Conservation (phyloP, 768 basidiomycete species). For the Naganishia antarctica region DNA sequence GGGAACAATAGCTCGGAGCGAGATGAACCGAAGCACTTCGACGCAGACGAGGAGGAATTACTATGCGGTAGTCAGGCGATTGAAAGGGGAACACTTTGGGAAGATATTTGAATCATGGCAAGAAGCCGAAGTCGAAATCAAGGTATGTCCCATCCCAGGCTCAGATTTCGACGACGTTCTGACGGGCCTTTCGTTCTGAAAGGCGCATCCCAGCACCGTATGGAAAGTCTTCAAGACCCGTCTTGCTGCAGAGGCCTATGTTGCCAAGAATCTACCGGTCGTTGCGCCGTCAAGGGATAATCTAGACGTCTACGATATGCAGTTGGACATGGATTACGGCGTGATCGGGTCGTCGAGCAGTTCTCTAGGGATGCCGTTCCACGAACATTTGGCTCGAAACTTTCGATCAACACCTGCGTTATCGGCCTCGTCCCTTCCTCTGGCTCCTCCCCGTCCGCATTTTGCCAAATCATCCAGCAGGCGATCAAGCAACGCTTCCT, state of each 20-base stretch:
- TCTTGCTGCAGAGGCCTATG: constrained; percentile 43
- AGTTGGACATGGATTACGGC: constrained; percentile 14
- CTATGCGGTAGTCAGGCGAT: constrained; percentile 32
- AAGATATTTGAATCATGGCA: constrained; percentile 38
- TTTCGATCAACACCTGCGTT: constrained; percentile 39
- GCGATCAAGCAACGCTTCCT: constrained; percentile 36
- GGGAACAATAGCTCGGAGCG: not conserved
- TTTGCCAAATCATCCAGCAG: constrained; percentile 26
- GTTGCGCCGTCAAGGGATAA: constrained; percentile 2
- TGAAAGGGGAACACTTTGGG: constrained; percentile 34
- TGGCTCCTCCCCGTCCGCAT: constrained; percentile 30
- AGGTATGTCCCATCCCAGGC: constrained; percentile 34
- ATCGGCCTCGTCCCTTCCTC: constrained; percentile 30
- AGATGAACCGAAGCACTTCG: not conserved
- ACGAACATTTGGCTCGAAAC: constrained; percentile 43
- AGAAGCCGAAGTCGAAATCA: constrained; percentile 38
- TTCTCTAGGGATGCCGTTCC: constrained; percentile 35
- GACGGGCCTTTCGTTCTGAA: constrained; percentile 8
- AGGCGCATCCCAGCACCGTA: constrained; percentile 34
- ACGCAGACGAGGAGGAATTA: constrained; percentile 33
- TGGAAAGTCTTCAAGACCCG: constrained; percentile 45
- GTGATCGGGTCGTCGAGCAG: constrained; percentile 18
- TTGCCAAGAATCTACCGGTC: constrained; percentile 10
- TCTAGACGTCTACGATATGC: constrained; percentile 23
- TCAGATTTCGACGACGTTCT: not conserved